A percentile compares a stretch with the other conserved stretches of the same genome.
Conservation (phyloP, 371 early-diverging fungal genomes). For the Amoeboradix gromovi region DNA sequence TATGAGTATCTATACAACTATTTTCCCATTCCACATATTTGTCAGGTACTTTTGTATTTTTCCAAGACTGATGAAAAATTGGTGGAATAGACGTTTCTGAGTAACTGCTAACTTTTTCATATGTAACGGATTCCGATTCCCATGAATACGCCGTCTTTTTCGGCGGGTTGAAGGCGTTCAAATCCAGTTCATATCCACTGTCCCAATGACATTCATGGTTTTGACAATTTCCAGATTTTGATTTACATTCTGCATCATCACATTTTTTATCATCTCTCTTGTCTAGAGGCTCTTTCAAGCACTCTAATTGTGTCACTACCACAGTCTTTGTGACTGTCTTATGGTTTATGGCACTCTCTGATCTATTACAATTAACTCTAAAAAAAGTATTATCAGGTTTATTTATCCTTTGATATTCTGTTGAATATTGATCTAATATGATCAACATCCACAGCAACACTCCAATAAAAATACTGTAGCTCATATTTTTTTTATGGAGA, state of each 20-base stretch:
- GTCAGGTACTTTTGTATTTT: not conserved
- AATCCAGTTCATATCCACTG: not conserved
- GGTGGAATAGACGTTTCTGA: not conserved
- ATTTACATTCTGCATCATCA: not conserved
- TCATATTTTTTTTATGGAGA: too few relatives aligned
- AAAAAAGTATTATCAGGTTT: not conserved
- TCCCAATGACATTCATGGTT: not conserved
- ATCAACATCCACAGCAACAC: not conserved
- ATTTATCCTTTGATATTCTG: not conserved
- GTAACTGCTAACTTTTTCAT: not conserved
- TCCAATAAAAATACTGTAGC: too few relatives aligned
- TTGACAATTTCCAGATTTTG: not conserved
- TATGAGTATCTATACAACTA: not conserved
- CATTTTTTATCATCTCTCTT: not conserved
- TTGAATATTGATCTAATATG: not conserved
- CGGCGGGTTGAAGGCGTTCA: not conserved
- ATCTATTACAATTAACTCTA: not conserved
- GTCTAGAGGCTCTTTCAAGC: not conserved
- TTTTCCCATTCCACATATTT: not conserved
- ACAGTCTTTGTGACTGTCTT: not conserved
- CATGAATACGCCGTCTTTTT: not conserved
- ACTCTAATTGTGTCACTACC: not conserved
- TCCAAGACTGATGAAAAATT: not conserved
- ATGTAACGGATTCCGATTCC: not conserved
- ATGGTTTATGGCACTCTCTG: not conserved